phyloP scores from a whole-genome alignment of 768 basidiomycete genomes.

The Melanogaster broomeanus region DNA sequence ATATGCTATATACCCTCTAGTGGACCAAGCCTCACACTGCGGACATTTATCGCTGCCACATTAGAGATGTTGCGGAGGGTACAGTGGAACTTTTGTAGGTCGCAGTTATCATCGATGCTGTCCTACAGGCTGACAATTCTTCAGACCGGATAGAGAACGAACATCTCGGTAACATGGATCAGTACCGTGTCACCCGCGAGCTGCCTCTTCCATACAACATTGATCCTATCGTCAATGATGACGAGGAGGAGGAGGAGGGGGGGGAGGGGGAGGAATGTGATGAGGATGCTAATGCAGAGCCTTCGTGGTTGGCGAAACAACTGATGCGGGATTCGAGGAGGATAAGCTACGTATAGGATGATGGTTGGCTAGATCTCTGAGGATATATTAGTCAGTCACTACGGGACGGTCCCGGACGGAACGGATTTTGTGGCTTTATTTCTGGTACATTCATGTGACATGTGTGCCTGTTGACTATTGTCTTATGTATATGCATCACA shows the following conservation, averaged over 20 bases:
- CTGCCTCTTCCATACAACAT: constrained; percentile 79
- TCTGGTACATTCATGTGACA: too few species aligned
- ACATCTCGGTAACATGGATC: constrained; percentile 91
- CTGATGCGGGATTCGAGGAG: not conserved
- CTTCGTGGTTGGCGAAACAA: not conserved
- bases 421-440: too few species aligned
- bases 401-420: too few species aligned
- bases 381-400: too few species aligned
- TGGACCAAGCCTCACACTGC: constrained; percentile 50
- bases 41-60: constrained; percentile 66
- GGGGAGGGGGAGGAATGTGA: constrained; percentile 35
- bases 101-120: not conserved
- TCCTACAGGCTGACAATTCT: not conserved
- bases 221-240: constrained; percentile 47
- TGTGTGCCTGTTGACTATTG: too few species aligned
- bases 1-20: constrained; percentile 66
- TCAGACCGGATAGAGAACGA: constrained; percentile 86
- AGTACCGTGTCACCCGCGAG: constrained; percentile 86
- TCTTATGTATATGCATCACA: too few species aligned
- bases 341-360: not conserved
- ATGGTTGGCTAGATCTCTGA: too few species aligned
- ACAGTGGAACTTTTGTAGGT: constrained; percentile 92
- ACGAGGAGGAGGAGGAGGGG: constrained; percentile 45
- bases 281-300: too few species aligned
- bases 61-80: constrained; percentile 79